Evolutionary conservation across 352 stramenopile genomes (phyloP).

Genomic region (Aphanomyces stellatus): DNA sequence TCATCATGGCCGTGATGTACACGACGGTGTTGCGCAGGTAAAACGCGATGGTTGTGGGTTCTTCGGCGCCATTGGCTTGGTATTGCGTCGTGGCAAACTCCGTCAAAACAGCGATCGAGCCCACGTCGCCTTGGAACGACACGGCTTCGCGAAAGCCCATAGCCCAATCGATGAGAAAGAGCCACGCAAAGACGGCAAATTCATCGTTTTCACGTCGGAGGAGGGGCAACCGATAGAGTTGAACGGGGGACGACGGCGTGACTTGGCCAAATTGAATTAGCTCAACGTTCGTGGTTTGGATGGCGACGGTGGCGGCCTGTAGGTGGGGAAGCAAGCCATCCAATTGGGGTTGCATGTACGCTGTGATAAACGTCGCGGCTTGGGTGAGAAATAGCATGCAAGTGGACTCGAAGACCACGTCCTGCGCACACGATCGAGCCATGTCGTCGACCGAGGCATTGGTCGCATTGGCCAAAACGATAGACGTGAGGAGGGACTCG

Average conservation of each 20-base stretch:
- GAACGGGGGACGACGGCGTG: background rate
- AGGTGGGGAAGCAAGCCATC: too few relatives aligned
- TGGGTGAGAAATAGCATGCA: too few relatives aligned
- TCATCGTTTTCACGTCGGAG: background rate
- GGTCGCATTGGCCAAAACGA: too few relatives aligned
- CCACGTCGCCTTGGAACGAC: background rate
- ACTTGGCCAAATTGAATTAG: background rate
- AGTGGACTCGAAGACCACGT: too few relatives aligned
- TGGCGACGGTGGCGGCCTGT: too few relatives aligned
- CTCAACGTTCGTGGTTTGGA: background rate
- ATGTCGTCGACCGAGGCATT: too few relatives aligned
- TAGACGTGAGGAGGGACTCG: too few relatives aligned
- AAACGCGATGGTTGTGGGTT: too few relatives aligned
- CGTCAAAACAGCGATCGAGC: background rate
- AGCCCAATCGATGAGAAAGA: slow-evolving; percentile 1
- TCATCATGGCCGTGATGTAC: slow-evolving; percentile 9
- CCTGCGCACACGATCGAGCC: too few relatives aligned
- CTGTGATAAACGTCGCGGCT: too few relatives aligned
- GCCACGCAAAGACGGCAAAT: slow-evolving; percentile 3
- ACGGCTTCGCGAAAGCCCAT: background rate
- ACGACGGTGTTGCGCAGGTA: too few relatives aligned
- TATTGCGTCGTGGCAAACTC: background rate
- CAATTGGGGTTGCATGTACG: too few relatives aligned
- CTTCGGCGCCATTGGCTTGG: background rate
- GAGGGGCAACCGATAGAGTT: background rate